A percentile compares a stretch with the other conserved stretches of the same genome.
These are phyloP conservation scores for Jamesozyma lodderae DNA, from an alignment of 805 yeast species.

Conservation along the genomic window DNA sequence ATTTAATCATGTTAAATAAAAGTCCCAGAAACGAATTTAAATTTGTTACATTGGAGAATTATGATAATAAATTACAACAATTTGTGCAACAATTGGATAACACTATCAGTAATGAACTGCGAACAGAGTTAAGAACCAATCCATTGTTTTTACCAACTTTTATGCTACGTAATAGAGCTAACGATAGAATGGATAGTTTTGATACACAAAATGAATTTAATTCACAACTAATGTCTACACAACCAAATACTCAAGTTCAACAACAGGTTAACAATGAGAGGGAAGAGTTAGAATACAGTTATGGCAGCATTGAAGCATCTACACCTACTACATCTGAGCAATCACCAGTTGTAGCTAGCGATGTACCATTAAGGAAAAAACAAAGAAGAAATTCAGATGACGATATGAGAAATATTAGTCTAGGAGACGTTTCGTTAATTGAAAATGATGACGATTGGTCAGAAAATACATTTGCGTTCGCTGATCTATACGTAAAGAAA, in stretches of 20 bases:
- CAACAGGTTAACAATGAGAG: background rate
- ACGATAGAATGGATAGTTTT: background rate
- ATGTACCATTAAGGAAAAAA: too few relatives aligned
- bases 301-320: too few relatives aligned
- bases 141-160: constrained; percentile 8
- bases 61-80: constrained; percentile 7
- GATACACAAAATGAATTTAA: constrained; percentile 13
- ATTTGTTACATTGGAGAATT: constrained; percentile 14
- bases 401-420: too few relatives aligned
- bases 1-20: constrained; percentile 12
- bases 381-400: too few relatives aligned
- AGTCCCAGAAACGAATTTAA: constrained; percentile 11
- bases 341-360: too few relatives aligned
- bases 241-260: background rate
- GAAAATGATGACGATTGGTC: too few relatives aligned
- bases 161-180: background rate
- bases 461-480: too few relatives aligned
- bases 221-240: constrained; percentile 10
- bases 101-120: background rate
- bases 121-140: too few relatives aligned
- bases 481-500: too few relatives aligned
- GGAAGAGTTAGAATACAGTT: too few relatives aligned
- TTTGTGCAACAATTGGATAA: constrained; percentile 11
- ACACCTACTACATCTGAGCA: too few relatives aligned
- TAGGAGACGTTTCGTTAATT: too few relatives aligned